Evolutionary conservation across 768 basidiomycete species (phyloP).

Genomic region (Mycena floridula): DNA sequence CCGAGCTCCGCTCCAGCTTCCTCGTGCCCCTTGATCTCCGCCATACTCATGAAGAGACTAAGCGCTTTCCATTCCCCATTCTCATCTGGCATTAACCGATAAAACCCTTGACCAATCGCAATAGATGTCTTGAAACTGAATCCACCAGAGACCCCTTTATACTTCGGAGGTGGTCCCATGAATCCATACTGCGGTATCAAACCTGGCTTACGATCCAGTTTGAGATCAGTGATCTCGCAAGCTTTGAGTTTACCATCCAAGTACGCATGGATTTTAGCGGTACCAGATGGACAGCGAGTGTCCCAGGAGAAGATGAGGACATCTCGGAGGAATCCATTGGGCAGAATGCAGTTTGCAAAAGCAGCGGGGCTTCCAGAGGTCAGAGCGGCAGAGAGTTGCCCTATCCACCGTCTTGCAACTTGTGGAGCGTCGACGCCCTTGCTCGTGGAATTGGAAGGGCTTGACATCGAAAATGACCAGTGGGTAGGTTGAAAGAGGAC

Average conservation of each 20-base stretch:
- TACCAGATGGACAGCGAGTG: too few relatives aligned
- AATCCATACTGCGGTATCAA: constrained; percentile 14
- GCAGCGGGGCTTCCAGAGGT: constrained; percentile 10
- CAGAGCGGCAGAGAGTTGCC: neutral
- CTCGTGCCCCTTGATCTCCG: too few relatives aligned
- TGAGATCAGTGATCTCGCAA: constrained; percentile 11
- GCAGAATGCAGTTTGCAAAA: too few relatives aligned
- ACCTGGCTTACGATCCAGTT: constrained; percentile 17
- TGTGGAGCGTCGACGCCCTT: too few relatives aligned
- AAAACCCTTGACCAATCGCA: too few relatives aligned
- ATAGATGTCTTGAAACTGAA: constrained; percentile 30
- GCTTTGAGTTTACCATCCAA: constrained; percentile 18
- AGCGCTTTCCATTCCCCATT: constrained; percentile 29
- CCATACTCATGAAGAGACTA: constrained; percentile 24
- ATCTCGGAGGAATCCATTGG: too few relatives aligned
- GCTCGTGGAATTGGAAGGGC: too few relatives aligned
- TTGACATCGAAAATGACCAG: too few relatives aligned
- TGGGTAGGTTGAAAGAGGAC: too few relatives aligned
- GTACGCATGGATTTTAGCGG: constrained; percentile 25
- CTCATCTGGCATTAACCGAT: constrained; percentile 19
- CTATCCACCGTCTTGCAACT: neutral
- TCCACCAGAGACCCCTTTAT: constrained; percentile 23
- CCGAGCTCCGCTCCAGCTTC: too few relatives aligned
- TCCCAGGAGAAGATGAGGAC: constrained; percentile 36
- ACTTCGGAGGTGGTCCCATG: constrained; percentile 4